phyloP scores from a whole-genome alignment of 108 stramenopile genomes.

The Epithemia pelagica region DNA sequence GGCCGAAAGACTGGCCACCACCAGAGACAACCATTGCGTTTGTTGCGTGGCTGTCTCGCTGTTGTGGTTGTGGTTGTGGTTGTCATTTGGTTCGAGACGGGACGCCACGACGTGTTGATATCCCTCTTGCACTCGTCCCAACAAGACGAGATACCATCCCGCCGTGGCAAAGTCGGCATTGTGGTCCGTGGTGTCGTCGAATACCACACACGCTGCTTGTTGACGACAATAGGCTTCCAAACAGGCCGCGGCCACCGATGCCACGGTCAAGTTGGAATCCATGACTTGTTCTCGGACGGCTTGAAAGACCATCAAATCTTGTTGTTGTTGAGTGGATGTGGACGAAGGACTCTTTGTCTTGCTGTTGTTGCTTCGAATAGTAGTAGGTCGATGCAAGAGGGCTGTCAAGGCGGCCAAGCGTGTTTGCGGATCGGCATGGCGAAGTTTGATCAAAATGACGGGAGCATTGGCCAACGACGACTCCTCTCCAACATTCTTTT shows the following conservation, averaged over 20 bases:
- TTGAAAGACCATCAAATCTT: slow-evolving; percentile 29
- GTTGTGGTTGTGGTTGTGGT: slow-evolving; percentile 5
- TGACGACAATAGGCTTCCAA: slow-evolving; percentile 19
- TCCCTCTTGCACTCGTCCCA: slow-evolving; percentile 17
- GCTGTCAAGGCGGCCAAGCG: slow-evolving; percentile 53
- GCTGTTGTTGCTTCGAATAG: slow-evolving; percentile 25
- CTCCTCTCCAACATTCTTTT: too few species aligned
- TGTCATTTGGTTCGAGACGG: not conserved
- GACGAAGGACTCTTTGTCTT: slow-evolving; percentile 1
- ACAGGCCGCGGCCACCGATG: slow-evolving; percentile 58
- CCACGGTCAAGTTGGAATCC: slow-evolving; percentile 54
- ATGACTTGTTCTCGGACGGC: slow-evolving; percentile 61
- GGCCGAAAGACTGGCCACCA: slow-evolving; percentile 22
- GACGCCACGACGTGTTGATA: not conserved
- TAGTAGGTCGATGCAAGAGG: not conserved
- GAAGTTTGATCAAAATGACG: slow-evolving; percentile 9
- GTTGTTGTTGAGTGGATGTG: slow-evolving; percentile 3
- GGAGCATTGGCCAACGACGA: too few species aligned
- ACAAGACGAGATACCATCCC: slow-evolving; percentile 27
- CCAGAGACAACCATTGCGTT: slow-evolving; percentile 22
- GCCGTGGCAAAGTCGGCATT: slow-evolving; percentile 8
- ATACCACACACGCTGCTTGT: not conserved
- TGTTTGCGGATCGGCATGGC: slow-evolving; percentile 50
- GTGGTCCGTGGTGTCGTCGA: not conserved
- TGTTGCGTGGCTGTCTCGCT: not conserved